Evolutionary conservation across 768 basidiomycete species (phyloP).

Genomic region (Russula foetens): DNA sequence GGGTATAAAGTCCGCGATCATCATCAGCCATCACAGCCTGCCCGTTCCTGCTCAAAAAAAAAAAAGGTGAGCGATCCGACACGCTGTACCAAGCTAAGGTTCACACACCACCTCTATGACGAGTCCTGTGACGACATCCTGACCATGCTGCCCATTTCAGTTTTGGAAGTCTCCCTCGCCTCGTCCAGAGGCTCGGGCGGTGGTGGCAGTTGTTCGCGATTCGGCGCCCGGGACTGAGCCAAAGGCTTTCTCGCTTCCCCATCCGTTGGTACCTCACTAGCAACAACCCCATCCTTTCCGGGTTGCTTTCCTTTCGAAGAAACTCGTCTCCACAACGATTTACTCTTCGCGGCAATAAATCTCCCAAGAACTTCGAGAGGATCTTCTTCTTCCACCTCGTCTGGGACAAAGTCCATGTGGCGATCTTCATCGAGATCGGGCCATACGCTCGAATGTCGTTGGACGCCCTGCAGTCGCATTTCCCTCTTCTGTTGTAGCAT

Average conservation of each 20-base stretch:
- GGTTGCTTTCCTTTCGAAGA: constrained; percentile 5
- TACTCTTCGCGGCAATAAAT: constrained; percentile 16
- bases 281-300: neutral
- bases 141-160: neutral
- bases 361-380: constrained; percentile 13
- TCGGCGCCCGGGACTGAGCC: neutral
- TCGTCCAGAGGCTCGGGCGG: neutral
- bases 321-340: constrained; percentile 14
- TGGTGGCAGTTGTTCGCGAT: neutral
- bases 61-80: neutral
- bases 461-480: neutral
- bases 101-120: neutral
- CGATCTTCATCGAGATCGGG: constrained; percentile 5
- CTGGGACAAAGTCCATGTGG: neutral
- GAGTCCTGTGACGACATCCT: neutral
- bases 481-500: constrained; percentile 26
- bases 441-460: constrained; percentile 1
- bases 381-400: constrained; percentile 10
- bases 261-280: neutral
- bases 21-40: neutral
- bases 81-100: neutral
- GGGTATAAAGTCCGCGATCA: neutral
- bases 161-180: neutral
- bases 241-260: neutral
- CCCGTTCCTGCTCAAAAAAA: neutral